phyloP scores from a whole-genome alignment of 495 filamentous ascomycete species.

The Tuber melanosporum region DNA sequence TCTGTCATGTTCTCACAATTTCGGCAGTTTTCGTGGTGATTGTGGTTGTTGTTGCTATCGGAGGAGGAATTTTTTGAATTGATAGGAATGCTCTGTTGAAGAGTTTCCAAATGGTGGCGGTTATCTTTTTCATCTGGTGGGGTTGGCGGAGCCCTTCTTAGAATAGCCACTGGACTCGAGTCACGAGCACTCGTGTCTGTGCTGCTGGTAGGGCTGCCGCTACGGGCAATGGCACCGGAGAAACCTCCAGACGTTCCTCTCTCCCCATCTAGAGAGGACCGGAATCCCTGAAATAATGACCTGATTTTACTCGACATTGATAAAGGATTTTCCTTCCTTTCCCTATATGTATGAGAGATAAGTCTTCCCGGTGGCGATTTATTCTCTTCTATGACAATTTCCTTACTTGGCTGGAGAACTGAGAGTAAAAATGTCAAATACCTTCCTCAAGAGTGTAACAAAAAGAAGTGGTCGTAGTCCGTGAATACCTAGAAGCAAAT shows the following conservation, averaged over 20 bases:
- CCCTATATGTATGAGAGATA: background rate
- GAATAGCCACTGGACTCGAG: conserved; percentile 8
- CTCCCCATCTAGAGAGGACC: conserved; percentile 14
- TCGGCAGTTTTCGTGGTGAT: conserved; percentile 11
- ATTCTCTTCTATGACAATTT: background rate
- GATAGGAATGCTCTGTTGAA: conserved; percentile 16
- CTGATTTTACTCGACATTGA: conserved; percentile 31
- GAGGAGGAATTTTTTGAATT: background rate
- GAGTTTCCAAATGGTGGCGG: conserved; percentile 22
- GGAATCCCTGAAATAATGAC: conserved; percentile 29
- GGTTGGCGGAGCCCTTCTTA: conserved; percentile 25
- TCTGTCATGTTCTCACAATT: conserved; percentile 22
- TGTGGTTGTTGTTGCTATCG: conserved; percentile 4
- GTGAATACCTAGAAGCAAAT: background rate
- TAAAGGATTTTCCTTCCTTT: conserved; percentile 7
- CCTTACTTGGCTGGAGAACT: background rate
- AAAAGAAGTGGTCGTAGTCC: background rate
- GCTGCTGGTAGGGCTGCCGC: background rate
- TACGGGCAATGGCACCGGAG: conserved; percentile 16
- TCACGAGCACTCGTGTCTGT: conserved; percentile 14
- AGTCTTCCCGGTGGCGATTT: background rate
- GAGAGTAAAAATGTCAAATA: background rate
- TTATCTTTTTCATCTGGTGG: conserved; percentile 35
- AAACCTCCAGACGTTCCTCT: conserved; percentile 12
- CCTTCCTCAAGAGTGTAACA: background rate